Conservation (phyloP, 805 yeast genomes). For the Nadsonia fulvescens region DNA sequence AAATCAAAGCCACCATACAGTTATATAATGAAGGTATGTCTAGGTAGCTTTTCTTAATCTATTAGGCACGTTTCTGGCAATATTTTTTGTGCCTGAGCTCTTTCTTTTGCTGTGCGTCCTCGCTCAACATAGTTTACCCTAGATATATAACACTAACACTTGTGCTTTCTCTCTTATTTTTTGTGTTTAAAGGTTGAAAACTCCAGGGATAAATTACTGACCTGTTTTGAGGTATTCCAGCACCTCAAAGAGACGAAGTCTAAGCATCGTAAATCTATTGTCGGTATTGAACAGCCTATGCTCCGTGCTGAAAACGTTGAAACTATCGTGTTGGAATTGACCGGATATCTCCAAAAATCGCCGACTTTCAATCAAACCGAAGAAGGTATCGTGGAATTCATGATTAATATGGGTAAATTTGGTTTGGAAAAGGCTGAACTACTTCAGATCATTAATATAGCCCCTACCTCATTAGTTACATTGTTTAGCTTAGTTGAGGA, state of each 20-base stretch:
- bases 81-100: no score
- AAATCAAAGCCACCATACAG: no score
- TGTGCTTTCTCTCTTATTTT: no score
- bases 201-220: constrained; percentile 37
- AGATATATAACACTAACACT: no score
- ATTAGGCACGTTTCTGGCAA: no score
- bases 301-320: constrained; percentile 15
- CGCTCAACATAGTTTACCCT: no score
- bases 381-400: constrained; percentile 21
- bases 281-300: no score
- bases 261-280: no score
- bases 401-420: constrained; percentile 25
- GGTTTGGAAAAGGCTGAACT: constrained; percentile 66
- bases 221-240: constrained; percentile 46
- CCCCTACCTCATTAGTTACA: constrained; percentile 67
- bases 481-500: constrained; percentile 75
- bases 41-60: no score
- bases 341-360: constrained; percentile 21
- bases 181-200: constrained; percentile 30
- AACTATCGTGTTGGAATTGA: constrained; percentile 20
- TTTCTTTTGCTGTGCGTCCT: no score
- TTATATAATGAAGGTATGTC: no score
- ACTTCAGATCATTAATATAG: constrained; percentile 61
- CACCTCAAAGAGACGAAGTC: no score
- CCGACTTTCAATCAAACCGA: constrained; percentile 22